Percentiles rank a stretch among this genome's conserved stretches.
Conservation (phyloP, 805 yeast species). For the Metschnikowia dekortorum region DNA sequence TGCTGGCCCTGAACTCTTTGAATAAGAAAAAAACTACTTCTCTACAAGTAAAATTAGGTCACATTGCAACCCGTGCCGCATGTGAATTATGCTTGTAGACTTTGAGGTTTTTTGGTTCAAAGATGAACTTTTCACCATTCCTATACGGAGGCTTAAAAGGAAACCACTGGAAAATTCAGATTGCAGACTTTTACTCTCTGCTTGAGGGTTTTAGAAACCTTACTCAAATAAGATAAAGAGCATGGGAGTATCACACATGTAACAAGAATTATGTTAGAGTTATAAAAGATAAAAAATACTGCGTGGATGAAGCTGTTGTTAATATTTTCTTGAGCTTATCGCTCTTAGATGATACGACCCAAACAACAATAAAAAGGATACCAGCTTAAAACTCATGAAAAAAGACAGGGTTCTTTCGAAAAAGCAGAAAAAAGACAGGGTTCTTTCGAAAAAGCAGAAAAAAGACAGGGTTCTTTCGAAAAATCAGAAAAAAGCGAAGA, state of each 20-base stretch:
- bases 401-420: conserved; percentile 92
- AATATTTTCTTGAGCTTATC: conserved; percentile 67
- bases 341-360: conserved; percentile 69
- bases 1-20: conserved; percentile 34
- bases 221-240: conserved; percentile 71
- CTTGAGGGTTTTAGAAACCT: conserved; percentile 59
- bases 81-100: conserved; percentile 64
- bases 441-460: no score
- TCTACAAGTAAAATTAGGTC: conserved; percentile 43
- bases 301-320: conserved; percentile 79
- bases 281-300: conserved; percentile 65
- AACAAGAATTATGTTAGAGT: conserved; percentile 62
- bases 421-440: no score
- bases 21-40: conserved; percentile 30
- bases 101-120: conserved; percentile 79
- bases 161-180: conserved; percentile 50
- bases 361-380: conserved; percentile 38
- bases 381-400: conserved; percentile 57
- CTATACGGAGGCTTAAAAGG: conserved; percentile 63
- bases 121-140: conserved; percentile 62
- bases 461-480: no score
- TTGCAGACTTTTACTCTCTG: conserved; percentile 52
- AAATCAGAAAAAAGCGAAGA: conserved; percentile 77
- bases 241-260: conserved; percentile 74
- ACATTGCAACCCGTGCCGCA: conserved; percentile 66